Conservation (phyloP, 345 rosid species). For the Aquilaria yunnanensis region DNA sequence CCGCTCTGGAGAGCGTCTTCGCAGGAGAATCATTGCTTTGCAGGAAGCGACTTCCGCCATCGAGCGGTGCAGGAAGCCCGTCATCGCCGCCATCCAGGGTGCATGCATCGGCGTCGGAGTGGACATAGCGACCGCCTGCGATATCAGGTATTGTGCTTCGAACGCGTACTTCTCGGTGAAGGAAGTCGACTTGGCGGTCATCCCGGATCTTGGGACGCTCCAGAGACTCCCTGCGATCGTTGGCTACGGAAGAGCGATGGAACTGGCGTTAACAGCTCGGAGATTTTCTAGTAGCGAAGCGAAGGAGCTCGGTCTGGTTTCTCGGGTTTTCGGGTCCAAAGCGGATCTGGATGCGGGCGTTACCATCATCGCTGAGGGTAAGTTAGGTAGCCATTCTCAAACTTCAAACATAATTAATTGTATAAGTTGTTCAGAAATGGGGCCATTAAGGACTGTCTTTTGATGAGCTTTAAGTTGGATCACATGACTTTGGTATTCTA, state of each 20-base stretch:
- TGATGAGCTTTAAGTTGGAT: background rate
- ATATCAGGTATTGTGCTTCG: conserved; percentile 55
- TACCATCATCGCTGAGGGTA: conserved; percentile 53
- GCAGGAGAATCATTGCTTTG: conserved; percentile 49
- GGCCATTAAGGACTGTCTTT: too few species aligned
- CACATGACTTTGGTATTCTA: background rate
- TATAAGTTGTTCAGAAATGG: background rate
- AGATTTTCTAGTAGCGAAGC: conserved; percentile 62
- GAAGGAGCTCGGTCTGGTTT: conserved; percentile 67
- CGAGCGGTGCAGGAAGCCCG: conserved; percentile 78
- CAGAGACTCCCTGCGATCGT: conserved; percentile 76
- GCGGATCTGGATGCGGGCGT: conserved; percentile 50
- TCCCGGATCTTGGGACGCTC: conserved; percentile 83
- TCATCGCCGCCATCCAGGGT: conserved; percentile 65
- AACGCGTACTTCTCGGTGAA: conserved; percentile 68
- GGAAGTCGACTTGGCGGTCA: conserved; percentile 76
- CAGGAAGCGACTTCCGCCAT: conserved; percentile 74
- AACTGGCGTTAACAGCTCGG: conserved; percentile 64
- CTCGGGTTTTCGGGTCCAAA: conserved; percentile 57
- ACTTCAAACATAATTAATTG: background rate
- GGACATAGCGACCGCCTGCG: conserved; percentile 73
- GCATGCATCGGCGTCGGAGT: conserved; percentile 77
- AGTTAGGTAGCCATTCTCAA: conserved; percentile 1
- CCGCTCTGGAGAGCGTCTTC: conserved; percentile 42
- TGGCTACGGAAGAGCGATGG: conserved; percentile 67